Evolutionary conservation across 441 rosid species (phyloP).

Genomic region (Bocquillonia castaneifolia): DNA sequence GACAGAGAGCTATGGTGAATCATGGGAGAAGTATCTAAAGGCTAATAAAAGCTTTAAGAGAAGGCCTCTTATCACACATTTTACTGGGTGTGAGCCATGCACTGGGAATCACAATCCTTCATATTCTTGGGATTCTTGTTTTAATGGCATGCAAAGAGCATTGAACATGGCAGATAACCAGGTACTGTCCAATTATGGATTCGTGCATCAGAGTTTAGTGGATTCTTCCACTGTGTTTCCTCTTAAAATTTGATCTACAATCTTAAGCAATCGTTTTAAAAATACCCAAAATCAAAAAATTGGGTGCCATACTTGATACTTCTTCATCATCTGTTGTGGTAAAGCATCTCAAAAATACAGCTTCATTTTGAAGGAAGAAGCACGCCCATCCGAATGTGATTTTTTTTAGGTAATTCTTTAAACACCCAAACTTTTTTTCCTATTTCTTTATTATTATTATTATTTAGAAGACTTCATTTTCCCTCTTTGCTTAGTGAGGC

Average conservation of each 20-base stretch:
- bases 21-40: slow-evolving; percentile 46
- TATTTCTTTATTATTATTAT: not conserved
- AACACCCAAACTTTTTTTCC: not conserved
- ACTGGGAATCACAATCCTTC: slow-evolving; percentile 56
- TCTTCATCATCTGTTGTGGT: too few relatives aligned
- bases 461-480: not conserved
- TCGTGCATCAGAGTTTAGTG: slow-evolving; percentile 46
- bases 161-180: slow-evolving; percentile 86
- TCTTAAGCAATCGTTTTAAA: not conserved
- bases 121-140: slow-evolving; percentile 56
- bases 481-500: not conserved
- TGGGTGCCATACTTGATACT: too few relatives aligned
- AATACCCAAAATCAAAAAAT: too few relatives aligned
- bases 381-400: too few relatives aligned
- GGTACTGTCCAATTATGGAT: slow-evolving; percentile 61
- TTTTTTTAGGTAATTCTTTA: not conserved
- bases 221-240: slow-evolving; percentile 28
- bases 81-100: slow-evolving; percentile 94
- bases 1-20: slow-evolving; percentile 54
- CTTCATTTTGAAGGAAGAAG: too few relatives aligned
- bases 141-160: slow-evolving; percentile 59
- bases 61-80: slow-evolving; percentile 79
- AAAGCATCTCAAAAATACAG: too few relatives aligned
- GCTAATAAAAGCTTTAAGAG: slow-evolving; percentile 43
- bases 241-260: not conserved